phyloP scores from a whole-genome alignment of 805 yeast species.

The Kazachstania psychrophila region DNA sequence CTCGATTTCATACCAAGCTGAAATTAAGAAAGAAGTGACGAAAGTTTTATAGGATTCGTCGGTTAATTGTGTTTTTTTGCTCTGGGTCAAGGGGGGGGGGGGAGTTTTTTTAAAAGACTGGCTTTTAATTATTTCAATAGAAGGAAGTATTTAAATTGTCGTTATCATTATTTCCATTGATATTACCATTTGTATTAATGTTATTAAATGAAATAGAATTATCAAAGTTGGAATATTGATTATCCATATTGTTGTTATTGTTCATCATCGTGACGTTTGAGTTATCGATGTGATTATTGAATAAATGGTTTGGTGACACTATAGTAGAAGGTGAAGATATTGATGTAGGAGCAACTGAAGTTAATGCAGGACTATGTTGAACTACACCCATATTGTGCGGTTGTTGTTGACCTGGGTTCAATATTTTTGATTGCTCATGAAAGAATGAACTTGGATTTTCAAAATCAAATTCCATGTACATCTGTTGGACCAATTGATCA shows the following conservation, averaged over 20 bases:
- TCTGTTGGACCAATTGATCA: slow-evolving; percentile 12
- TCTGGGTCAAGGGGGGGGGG: no score
- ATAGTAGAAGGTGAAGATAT: slow-evolving; percentile 6
- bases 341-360: slow-evolving; percentile 2
- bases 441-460: slow-evolving; percentile 17
- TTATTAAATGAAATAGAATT: no score
- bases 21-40: no score
- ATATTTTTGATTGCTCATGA: slow-evolving; percentile 8
- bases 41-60: no score
- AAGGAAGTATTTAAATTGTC: neutral
- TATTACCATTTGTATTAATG: neutral
- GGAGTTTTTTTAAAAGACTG: no score
- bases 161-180: neutral
- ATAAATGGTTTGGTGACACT: slow-evolving; percentile 1
- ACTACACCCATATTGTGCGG: neutral
- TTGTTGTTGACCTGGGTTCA: neutral
- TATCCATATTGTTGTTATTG: no score
- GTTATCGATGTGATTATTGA: no score
- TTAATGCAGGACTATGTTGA: slow-evolving; percentile 4
- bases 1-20: no score
- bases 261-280: no score
- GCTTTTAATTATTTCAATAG: no score
- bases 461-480: slow-evolving; percentile 22
- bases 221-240: no score
- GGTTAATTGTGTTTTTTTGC: no score